A percentile compares a stretch with the other conserved stretches of the same genome.
Evolutionary conservation across 164 flowering plant genomes (phyloP).

Genomic region (Vitis rupestris): DNA sequence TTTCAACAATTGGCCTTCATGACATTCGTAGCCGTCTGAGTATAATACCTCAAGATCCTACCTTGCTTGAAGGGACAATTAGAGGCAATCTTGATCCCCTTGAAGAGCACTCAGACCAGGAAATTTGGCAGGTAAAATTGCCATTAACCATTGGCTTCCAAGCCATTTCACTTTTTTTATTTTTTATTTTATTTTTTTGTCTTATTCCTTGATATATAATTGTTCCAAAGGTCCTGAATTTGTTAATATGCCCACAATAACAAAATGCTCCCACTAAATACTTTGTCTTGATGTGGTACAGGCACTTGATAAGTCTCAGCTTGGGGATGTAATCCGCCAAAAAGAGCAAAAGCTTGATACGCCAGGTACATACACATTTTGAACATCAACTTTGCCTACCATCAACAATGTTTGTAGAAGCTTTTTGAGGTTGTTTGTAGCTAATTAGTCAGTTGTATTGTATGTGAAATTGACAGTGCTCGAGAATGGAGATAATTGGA

Average conservation of each 20-base stretch:
- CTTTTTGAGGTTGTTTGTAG: not conserved
- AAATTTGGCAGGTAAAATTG: slow-evolving; percentile 78
- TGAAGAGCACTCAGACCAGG: slow-evolving; percentile 78
- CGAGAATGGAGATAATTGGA: slow-evolving; percentile 99
- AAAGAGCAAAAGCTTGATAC: slow-evolving; percentile 83
- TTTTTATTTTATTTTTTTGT: no score
- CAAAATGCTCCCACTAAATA: not conserved
- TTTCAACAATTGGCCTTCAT: slow-evolving; percentile 85
- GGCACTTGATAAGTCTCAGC: slow-evolving; percentile 97
- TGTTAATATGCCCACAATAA: not conserved
- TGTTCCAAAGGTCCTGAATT: not conserved
- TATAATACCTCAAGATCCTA: slow-evolving; percentile 96
- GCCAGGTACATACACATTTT: slow-evolving; percentile 53
- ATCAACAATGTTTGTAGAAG: not conserved
- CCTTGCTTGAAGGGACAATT: slow-evolving; percentile 90
- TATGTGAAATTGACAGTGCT: slow-evolving; percentile 50
- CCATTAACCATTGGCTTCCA: not conserved
- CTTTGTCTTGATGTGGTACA: slow-evolving; percentile 29
- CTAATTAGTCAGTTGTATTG: not conserved
- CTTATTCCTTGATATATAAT: no score
- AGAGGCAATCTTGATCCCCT: slow-evolving; percentile 93
- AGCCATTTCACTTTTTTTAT: not conserved
- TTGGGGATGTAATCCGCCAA: slow-evolving; percentile 72
- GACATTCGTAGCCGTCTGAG: slow-evolving; percentile 86
- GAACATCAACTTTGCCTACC: not conserved